A percentile compares a stretch with the other conserved stretches of the same genome.
phyloP scores from a whole-genome alignment of 345 rosid genomes.

The Salix dunnii region DNA sequence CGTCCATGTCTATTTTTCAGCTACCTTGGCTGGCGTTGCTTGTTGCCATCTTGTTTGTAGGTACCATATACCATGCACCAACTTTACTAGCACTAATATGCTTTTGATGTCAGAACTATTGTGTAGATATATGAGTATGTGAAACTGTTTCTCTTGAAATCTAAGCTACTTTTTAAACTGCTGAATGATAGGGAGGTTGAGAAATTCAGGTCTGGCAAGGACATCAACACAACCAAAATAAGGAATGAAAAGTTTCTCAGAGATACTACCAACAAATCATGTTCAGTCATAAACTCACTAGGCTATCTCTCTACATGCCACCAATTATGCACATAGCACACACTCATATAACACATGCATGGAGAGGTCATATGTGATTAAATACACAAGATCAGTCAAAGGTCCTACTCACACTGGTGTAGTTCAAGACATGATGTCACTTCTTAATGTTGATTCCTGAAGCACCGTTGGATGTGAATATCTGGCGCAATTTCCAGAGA shows the following conservation, averaged over 20 bases:
- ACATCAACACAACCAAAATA: neutral
- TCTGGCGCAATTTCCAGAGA: neutral
- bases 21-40: conserved; percentile 72
- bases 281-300: neutral
- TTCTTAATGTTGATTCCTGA: neutral
- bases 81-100: conserved; percentile 3
- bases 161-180: neutral
- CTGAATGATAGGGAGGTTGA: too few relatives aligned
- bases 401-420: neutral
- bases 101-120: neutral
- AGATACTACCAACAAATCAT: neutral
- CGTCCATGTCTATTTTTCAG: conserved; percentile 69
- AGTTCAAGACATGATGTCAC: neutral
- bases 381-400: neutral
- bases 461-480: neutral
- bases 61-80: conserved; percentile 61
- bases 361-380: neutral
- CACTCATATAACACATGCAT: neutral
- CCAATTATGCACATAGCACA: neutral
- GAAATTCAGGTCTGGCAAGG: neutral
- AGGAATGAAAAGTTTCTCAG: neutral
- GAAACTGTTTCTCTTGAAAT: neutral
- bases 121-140: neutral
- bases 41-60: conserved; percentile 93
- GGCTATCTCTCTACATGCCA: neutral